Base-by-base conservation (phyloP, 768 basidiomycete species). In the Cubamyces sp. region DNA sequence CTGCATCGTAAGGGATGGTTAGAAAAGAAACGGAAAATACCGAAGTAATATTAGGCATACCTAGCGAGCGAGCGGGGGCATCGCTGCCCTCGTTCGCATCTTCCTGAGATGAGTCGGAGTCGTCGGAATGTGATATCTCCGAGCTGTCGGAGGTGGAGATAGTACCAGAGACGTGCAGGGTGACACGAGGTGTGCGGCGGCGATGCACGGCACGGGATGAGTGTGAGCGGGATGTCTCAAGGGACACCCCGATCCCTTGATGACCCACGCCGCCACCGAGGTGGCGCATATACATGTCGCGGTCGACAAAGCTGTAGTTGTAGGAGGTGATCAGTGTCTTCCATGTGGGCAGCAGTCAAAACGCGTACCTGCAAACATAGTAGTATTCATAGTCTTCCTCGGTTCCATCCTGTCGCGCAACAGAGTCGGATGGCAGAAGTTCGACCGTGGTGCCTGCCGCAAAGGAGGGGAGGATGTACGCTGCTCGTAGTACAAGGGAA, bases 401-500 rank as follows among this genome's bases (percentile, higher is more conserved):
- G 3, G 65, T 50, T 12, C 66, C 62, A 11, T 40, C 48, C 4
- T 14, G 18, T 0, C 25, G 26, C 25, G 49, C 23, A 1, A 41
- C 48, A 1, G 52, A 41, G 15, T 34, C 21, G 12, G 54, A 54
- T 0, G 45, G 46, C 0, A 69, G 62, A 3, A 62, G 51, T 0
- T 61, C 60, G 3, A 19, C 30, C 1, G 70, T 70, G 12, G 40
- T 54, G 0, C 71, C 73, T 34, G 69, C 63, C 3, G 30, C 18
- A 52, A 80, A 82, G 0, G 68, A 77, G 0, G 81, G 82, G 12
- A 83, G 74, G 1, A 84, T 58, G 59, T 84, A 81, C 2, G 65
- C 69, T 0, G 70, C 76, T 0, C 75, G 68, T 21, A 84, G 66
- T 3, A 84, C 73, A 0, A 69, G 64, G 0, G 61, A 59, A 0